Evolutionary conservation across 1,284 basidiomycete species (phyloP).

Genomic region (Meripilus lineatus): DNA sequence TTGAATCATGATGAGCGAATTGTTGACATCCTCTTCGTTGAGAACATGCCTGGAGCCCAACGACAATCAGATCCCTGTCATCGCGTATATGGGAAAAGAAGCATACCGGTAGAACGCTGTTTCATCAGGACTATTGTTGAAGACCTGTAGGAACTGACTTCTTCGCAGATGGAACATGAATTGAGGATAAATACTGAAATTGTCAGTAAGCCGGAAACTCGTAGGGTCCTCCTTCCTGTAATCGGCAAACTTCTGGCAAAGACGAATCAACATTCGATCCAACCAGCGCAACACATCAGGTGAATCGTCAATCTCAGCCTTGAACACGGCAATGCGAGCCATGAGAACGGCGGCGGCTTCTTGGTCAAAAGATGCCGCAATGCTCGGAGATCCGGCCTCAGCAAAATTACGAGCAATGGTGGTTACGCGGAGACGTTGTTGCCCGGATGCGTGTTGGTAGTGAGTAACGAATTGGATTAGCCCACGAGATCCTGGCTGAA

Average conservation of each 20-base stretch:
- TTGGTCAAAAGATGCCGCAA: conserved; percentile 95
- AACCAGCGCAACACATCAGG: conserved; percentile 97
- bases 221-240: conserved; percentile 98
- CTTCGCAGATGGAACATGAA: conserved; percentile 99
- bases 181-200: conserved; percentile 99
- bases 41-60: conserved; percentile 73
- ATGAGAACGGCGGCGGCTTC: conserved; percentile 98
- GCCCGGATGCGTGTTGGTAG: conserved; percentile 96
- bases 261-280: conserved; percentile 96
- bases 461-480: conserved; percentile 99
- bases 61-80: conserved; percentile 5
- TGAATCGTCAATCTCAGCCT: conserved; percentile 98
- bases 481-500: conserved; percentile 89
- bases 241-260: conserved; percentile 99
- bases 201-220: conserved; percentile 90
- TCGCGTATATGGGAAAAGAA: not conserved
- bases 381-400: conserved; percentile 91
- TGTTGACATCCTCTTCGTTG: conserved; percentile 98
- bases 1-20: conserved; percentile 99
- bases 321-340: conserved; percentile 99
- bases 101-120: conserved; percentile 92
- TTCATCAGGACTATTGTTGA: conserved; percentile 99
- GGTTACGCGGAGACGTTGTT: conserved; percentile 91
- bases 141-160: conserved; percentile 98
- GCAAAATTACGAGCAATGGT: conserved; percentile 97